A percentile compares a stretch with the other conserved stretches of the same genome.
Conservation (phyloP, 176 grass and related monocot genomes). For the Coix lacrymajobi region DNA sequence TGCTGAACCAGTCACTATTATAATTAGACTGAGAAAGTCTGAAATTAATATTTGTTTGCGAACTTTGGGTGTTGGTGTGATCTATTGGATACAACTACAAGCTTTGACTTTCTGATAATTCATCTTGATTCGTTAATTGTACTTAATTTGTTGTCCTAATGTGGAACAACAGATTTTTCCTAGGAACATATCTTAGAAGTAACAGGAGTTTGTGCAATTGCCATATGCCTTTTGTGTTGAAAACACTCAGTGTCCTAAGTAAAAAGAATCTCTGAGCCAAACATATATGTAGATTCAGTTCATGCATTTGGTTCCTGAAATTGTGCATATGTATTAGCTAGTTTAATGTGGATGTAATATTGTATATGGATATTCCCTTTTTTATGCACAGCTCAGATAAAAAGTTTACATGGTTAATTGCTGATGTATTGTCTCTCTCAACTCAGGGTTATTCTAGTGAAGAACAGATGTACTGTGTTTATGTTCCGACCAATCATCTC, state of each 20-base stretch:
- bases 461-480: conserved; percentile 64
- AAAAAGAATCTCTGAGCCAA: neutral
- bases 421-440: neutral
- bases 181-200: neutral
- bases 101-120: neutral
- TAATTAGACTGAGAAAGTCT: neutral
- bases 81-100: neutral
- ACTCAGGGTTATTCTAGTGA: conserved; percentile 59
- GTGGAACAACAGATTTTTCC: neutral
- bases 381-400: neutral
- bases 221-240: neutral
- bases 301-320: neutral
- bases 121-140: neutral
- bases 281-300: neutral
- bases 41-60: neutral
- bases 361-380: neutral
- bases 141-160: neutral
- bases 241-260: neutral
- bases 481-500: conserved; percentile 70
- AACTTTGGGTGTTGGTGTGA: neutral
- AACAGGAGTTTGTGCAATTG: neutral
- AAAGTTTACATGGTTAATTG: neutral
- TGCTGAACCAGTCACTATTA: neutral
- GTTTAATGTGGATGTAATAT: neutral
- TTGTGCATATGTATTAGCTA: neutral